Conservation (phyloP, 306 rosid species). For the Glycyrrhiza uralensis region DNA sequence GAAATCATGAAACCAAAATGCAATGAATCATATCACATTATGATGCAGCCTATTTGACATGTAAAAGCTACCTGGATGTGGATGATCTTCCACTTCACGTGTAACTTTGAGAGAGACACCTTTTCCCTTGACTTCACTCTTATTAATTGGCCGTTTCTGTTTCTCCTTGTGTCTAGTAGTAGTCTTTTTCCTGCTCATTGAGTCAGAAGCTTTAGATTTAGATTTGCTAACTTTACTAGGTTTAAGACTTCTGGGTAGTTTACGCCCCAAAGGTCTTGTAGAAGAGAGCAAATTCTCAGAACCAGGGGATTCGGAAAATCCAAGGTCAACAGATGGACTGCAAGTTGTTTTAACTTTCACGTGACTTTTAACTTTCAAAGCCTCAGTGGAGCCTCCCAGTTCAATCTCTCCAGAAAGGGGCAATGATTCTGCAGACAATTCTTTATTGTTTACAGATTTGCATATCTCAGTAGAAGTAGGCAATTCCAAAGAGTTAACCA, state of each 20-base stretch:
- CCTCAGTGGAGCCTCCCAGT: constrained; percentile 31
- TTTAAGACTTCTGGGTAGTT: constrained; percentile 48
- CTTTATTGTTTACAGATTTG: constrained; percentile 42
- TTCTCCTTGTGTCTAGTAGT: constrained; percentile 46
- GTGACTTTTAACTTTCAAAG: constrained; percentile 32
- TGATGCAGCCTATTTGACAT: neutral
- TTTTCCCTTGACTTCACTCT: constrained; percentile 49
- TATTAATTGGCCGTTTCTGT: constrained; percentile 40
- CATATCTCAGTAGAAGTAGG: constrained; percentile 40
- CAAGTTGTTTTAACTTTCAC: constrained; percentile 37
- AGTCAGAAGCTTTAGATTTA: constrained; percentile 54
- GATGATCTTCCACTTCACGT: constrained; percentile 41
- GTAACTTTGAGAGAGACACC: constrained; percentile 31
- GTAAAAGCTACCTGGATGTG: constrained; percentile 53
- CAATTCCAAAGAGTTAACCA: constrained; percentile 34
- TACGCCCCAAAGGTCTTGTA: constrained; percentile 51
- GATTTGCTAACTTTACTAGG: constrained; percentile 43
- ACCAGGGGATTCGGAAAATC: constrained; percentile 37
- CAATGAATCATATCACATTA: constrained; percentile 16
- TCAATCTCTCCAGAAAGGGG: constrained; percentile 41
- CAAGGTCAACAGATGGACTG: constrained; percentile 33
- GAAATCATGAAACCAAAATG: neutral
- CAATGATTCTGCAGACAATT: constrained; percentile 38
- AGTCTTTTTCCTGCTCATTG: constrained; percentile 43
- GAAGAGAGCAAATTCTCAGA: constrained; percentile 34